These are phyloP conservation scores for Sicyos edulis DNA, from an alignment of 306 rosid species.

Conservation along the genomic window DNA sequence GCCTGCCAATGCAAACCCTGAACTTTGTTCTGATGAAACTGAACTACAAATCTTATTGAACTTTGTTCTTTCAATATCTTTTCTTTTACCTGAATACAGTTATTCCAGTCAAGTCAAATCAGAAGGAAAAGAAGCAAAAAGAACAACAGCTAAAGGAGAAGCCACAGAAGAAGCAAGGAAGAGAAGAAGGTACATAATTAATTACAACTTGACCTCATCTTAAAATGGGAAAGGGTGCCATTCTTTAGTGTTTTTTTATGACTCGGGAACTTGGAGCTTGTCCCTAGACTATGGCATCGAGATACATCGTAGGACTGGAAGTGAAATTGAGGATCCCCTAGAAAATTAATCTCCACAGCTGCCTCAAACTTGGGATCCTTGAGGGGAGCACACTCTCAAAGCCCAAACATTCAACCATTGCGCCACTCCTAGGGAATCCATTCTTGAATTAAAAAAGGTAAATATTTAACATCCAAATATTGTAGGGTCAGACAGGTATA, in stretches of 20 bases:
- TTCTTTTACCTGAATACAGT: constrained; percentile 40
- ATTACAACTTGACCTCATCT: neutral
- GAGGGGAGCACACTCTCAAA: too few relatives aligned
- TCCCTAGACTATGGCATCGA: too few relatives aligned
- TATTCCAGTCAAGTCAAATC: constrained; percentile 37
- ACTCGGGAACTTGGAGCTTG: too few relatives aligned
- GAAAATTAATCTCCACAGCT: too few relatives aligned
- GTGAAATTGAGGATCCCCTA: too few relatives aligned
- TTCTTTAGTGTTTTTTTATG: too few relatives aligned
- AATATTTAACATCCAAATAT: too few relatives aligned
- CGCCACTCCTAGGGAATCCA: neutral
- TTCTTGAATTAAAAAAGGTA: too few relatives aligned
- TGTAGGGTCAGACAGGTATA: too few relatives aligned
- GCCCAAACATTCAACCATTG: too few relatives aligned
- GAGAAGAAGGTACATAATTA: constrained; percentile 42
- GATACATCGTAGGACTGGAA: too few relatives aligned
- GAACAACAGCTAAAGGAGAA: constrained; percentile 27
- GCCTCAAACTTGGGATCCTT: too few relatives aligned
- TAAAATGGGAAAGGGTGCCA: neutral
- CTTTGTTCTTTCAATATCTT: neutral
- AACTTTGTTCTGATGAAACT: neutral
- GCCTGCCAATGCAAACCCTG: neutral
- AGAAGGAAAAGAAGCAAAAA: constrained; percentile 38
- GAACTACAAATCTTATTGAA: neutral
- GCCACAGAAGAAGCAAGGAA: constrained; percentile 32